Evolutionary conservation across 2,329 filamentous ascomycete genomes (phyloP).

Genomic region (Sarocladium oryzae): DNA sequence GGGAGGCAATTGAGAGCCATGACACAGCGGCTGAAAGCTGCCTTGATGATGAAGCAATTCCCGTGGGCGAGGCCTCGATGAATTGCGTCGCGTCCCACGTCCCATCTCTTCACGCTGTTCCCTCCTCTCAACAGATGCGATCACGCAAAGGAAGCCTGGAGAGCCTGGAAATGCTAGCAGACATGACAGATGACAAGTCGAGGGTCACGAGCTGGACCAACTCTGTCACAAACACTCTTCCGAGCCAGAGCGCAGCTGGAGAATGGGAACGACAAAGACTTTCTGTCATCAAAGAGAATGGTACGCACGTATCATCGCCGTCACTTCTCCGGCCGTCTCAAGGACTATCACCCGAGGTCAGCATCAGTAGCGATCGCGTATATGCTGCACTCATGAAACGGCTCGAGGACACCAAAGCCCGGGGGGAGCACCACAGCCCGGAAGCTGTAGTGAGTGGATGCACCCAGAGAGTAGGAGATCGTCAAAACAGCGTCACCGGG

Average conservation of each 20-base stretch:
- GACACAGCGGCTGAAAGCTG: neutral
- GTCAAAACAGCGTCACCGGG: too few relatives aligned
- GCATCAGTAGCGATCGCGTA: slow-evolving; percentile 49
- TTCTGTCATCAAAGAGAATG: slow-evolving; percentile 58
- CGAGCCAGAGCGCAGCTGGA: slow-evolving; percentile 30
- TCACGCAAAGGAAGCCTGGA: slow-evolving; percentile 51
- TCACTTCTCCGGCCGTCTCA: slow-evolving; percentile 22
- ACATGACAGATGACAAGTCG: slow-evolving; percentile 46
- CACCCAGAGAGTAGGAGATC: too few relatives aligned
- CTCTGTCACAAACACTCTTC: slow-evolving; percentile 51
- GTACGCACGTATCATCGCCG: slow-evolving; percentile 31
- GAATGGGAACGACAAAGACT: slow-evolving; percentile 50
- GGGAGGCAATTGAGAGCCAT: neutral
- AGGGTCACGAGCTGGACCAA: slow-evolving; percentile 68
- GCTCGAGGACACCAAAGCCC: slow-evolving; percentile 20
- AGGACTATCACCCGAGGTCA: slow-evolving; percentile 17
- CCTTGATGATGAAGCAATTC: neutral
- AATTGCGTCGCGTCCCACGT: slow-evolving; percentile 42
- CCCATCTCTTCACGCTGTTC: slow-evolving; percentile 42
- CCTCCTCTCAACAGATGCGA: slow-evolving; percentile 38
- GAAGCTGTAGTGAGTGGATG: too few relatives aligned
- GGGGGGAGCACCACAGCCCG: too few relatives aligned
- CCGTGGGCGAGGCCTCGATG: slow-evolving; percentile 31
- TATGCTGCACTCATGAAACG: slow-evolving; percentile 59
- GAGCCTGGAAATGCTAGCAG: slow-evolving; percentile 35